Evolutionary conservation across 768 basidiomycete species (phyloP).

Genomic region (Agrocybe pediades): DNA sequence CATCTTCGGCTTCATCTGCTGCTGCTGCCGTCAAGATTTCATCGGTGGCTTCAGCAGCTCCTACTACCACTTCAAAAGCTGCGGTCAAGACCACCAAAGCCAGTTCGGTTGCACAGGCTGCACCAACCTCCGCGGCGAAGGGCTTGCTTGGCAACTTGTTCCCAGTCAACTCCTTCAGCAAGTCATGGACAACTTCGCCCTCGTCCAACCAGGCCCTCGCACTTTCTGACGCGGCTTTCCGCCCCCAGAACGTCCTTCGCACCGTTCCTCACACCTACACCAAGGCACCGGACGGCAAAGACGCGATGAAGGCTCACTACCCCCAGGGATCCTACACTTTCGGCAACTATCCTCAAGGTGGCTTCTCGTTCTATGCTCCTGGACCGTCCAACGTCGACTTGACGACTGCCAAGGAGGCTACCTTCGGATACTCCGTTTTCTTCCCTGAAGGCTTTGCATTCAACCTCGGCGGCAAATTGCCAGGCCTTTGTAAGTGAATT

Average conservation of each 20-base stretch:
- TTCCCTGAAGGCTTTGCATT: conserved; percentile 67
- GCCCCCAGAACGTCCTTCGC: conserved; percentile 38
- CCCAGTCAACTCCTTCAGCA: conserved; percentile 34
- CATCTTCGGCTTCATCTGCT: neutral
- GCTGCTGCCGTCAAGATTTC: neutral
- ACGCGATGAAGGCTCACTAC: conserved; percentile 53
- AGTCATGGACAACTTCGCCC: conserved; percentile 51
- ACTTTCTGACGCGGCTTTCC: conserved; percentile 47
- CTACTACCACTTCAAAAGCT: neutral
- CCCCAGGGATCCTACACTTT: conserved; percentile 61
- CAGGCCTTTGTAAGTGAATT: conserved; percentile 58
- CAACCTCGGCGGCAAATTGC: conserved; percentile 71
- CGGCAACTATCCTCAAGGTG: conserved; percentile 47
- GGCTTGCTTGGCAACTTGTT: conserved; percentile 36
- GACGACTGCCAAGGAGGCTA: conserved; percentile 64
- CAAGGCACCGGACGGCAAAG: conserved; percentile 50
- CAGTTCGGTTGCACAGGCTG: conserved; percentile 11
- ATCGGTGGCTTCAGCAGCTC: neutral
- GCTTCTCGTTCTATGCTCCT: conserved; percentile 72
- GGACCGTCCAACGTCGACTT: conserved; percentile 56
- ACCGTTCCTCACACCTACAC: conserved; percentile 42
- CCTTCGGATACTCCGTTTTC: conserved; percentile 62
- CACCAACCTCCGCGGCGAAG: conserved; percentile 10
- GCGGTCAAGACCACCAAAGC: conserved; percentile 12
- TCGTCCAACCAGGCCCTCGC: conserved; percentile 33